Base-by-base conservation (phyloP, 1,139 yeast species). In the Pichia sp. region DNA sequence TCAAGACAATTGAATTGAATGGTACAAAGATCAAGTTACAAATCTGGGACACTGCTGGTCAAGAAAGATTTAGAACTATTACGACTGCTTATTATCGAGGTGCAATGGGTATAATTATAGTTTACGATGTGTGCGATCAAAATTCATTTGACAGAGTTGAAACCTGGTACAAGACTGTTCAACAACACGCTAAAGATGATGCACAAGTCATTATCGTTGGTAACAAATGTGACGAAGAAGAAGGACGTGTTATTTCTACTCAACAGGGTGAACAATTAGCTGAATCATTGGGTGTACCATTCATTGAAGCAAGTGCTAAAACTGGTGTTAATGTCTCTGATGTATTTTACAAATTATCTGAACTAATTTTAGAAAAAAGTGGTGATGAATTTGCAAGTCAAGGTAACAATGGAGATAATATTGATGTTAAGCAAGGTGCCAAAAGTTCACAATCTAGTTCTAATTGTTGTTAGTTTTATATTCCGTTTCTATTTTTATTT, bases 21-120 rank as follows among this genome's bases (percentile, higher is more conserved):
- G 96, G 96, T 51, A 86, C 87, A 69, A 83, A 85, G 59, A 86
- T 94, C 68, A 92, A 92, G 71, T 77, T 92, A 63, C 98, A 92
- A 68, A 89, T 92, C 40, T 92, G 98, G 98, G 98, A 92, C 68
- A 92, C 98, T 37, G 98, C 98, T 7, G 98, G 98, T 26, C 98
- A 92, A 71, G 98, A 92, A 69, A 78, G 98, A 61, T 92, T 92
- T 76, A 82, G 97, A 73, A 92, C 98, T 47, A 92, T 92, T 68
- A 92, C 98, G 44, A 89, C 97, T 22, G 97, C 98, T 11, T 92
- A 94, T 70, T 92, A 94, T 72, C 81, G 99, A 68, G 97, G 97
- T 49, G 98, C 99, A 51, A 88, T 89, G 94, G 99, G 98, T 54
- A 92, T 94, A 65, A 81, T 92, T 51, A 79, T 92, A 59, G 96